phyloP scores from a whole-genome alignment of 192 early-diverging fungal genomes.

The Chytriomyces confervae region DNA sequence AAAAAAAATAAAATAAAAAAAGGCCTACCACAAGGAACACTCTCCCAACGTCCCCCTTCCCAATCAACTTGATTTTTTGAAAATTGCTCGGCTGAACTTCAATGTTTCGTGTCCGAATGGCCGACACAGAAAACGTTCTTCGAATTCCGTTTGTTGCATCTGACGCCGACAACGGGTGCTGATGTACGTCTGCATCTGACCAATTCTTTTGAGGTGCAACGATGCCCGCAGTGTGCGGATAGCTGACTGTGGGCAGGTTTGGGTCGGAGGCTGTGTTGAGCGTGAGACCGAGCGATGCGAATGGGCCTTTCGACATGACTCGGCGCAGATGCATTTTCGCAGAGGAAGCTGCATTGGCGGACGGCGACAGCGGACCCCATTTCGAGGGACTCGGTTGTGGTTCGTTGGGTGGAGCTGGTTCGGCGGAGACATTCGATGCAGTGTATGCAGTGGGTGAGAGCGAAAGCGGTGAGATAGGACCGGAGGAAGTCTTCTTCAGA shows the following conservation, averaged over 20 bases:
- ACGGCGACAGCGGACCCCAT: background rate
- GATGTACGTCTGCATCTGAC: background rate
- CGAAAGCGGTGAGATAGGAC: background rate
- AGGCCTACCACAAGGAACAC: conserved; percentile 89
- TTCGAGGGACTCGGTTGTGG: background rate
- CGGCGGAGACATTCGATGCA: background rate
- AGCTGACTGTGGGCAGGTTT: background rate
- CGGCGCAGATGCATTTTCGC: background rate
- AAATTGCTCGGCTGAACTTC: conserved; percentile 91
- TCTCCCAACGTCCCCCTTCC: conserved; percentile 98
- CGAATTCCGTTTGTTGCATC: conserved; percentile 7
- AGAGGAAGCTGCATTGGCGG: background rate
- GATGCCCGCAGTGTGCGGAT: background rate
- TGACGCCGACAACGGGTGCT: background rate
- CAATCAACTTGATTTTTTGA: conserved; percentile 86
- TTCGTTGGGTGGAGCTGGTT: background rate
- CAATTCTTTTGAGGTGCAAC: background rate
- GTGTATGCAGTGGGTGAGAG: background rate
- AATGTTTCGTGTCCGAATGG: conserved; percentile 80
- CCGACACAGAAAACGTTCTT: conserved; percentile 67
- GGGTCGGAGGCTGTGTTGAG: background rate
- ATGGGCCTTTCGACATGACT: background rate
- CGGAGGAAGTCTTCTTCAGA: background rate
- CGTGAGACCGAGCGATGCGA: background rate
- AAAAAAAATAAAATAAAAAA: background rate